Base-by-base conservation (phyloP, 2,329 filamentous ascomycete species). In the Fusarium penzigii region DNA sequence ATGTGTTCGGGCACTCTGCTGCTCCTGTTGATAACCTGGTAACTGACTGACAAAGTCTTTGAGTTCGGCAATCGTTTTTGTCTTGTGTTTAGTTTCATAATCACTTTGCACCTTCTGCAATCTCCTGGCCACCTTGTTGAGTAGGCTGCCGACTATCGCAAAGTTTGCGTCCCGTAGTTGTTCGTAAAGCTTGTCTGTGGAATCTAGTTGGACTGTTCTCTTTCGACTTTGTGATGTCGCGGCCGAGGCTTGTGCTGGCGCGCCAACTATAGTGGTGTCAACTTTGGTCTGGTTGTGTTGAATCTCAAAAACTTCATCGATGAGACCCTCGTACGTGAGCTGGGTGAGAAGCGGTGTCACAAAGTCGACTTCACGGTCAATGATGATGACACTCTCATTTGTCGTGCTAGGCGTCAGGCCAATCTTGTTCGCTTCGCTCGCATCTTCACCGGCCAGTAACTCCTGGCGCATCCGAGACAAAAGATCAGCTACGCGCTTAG, bases 41-140 rank as follows among this genome's bases (percentile, higher is more conserved):
- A 99, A 77, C 69, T 95, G 96, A 63, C 87, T 87, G n/a, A 99
- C 94, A 68, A 97, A 97, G 20, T 96, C 92, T 61, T 92, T 89
- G 32, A 99, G 83, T 69, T 99, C 94, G 5, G 91, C 86, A 16
- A 94, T 92, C 2, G 90, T 92, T 69, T 94, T 95, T 5, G 90
- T 88, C 44, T 84, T 85, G 69, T 96, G 90, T 55, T 93, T 89
- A 66, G 94, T 90, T 67, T 97, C 92, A 68, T 96, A 96, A 66
- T 97, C 92, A 62, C 72, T 80, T 78, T 90, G 90, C 13, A 99
- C 90, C 64, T 75, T 81, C 77, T 90, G 89, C 20, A 99, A 77
- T 12, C 93, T 86, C 29, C 92, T 86, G 5, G 94, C 95, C 12
- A 95, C 89, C 69, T 92, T 93, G 71, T 97, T 96, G 55, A 99